Evolutionary conservation across 148 eudicot genomes (phyloP).

Genomic region (Cornus kousa): DNA sequence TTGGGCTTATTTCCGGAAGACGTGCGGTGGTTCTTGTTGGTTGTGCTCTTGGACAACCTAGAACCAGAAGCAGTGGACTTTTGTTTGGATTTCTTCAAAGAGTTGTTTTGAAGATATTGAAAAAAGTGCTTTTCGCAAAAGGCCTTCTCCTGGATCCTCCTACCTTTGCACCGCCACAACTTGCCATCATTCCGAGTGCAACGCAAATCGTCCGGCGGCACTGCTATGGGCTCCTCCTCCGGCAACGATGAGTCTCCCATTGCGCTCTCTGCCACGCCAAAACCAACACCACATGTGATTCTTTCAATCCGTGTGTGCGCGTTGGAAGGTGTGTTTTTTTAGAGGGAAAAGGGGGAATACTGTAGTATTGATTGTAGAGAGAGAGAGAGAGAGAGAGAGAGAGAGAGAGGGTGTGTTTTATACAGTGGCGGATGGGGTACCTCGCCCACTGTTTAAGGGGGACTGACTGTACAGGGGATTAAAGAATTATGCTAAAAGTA

Average conservation of each 20-base stretch:
- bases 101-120: not conserved
- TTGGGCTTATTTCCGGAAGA: not conserved
- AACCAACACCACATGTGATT: too few relatives aligned
- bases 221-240: not conserved
- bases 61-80: not conserved
- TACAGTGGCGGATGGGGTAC: too few relatives aligned
- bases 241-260: not conserved
- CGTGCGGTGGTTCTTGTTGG: not conserved
- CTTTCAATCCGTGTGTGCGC: too few relatives aligned
- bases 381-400: too few relatives aligned
- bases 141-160: constrained; percentile 8
- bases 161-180: constrained; percentile 13
- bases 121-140: constrained; percentile 14
- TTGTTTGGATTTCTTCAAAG: not conserved
- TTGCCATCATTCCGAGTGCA: constrained; percentile 18
- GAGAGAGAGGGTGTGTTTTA: too few relatives aligned
- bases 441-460: too few relatives aligned
- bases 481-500: too few relatives aligned
- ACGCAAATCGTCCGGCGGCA: constrained; percentile 14
- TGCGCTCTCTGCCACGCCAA: not conserved
- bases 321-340: too few relatives aligned
- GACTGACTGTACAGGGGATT: too few relatives aligned
- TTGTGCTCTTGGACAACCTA: not conserved
- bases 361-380: too few relatives aligned
- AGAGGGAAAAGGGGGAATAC: too few relatives aligned